Percentiles rank a stretch among this genome's conserved stretches.
Evolutionary conservation across 139 green algal genomes (phyloP).

Genomic region (Mesotaenium endlicherianum): DNA sequence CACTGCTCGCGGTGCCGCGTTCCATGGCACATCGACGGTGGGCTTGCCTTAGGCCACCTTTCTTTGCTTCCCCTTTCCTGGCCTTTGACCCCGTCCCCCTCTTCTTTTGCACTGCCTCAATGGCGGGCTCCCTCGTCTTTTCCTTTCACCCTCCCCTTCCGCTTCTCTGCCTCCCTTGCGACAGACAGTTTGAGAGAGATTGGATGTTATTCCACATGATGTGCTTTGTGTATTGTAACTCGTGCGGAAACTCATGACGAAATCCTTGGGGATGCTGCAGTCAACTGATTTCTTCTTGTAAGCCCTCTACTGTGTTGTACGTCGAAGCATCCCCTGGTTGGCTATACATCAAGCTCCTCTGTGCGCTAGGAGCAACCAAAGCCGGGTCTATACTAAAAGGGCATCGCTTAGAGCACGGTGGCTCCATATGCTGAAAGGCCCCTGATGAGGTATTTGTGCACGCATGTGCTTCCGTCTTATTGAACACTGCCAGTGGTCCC

Average conservation of each 20-base stretch:
- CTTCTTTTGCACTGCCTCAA: neutral
- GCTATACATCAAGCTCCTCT: too few relatives aligned
- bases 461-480: neutral
- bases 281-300: too few relatives aligned
- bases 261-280: too few relatives aligned
- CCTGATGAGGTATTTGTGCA: neutral
- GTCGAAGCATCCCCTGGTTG: too few relatives aligned
- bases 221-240: too few relatives aligned
- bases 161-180: too few relatives aligned
- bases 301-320: too few relatives aligned
- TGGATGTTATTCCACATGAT: too few relatives aligned
- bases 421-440: neutral
- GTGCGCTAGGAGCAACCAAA: neutral
- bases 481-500: neutral
- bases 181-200: too few relatives aligned
- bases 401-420: neutral
- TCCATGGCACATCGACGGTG: conserved; percentile 32
- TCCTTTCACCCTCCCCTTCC: too few relatives aligned
- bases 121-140: too few relatives aligned
- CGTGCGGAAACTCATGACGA: too few relatives aligned
- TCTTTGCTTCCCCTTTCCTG: neutral
- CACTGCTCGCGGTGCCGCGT: conserved; percentile 36
- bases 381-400: neutral
- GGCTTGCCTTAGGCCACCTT: neutral
- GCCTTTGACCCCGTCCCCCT: neutral